These are phyloP conservation scores for Zygosaccharomyces pseudobailii DNA, from an alignment of 1,139 yeast genomes.

Conservation along the genomic window DNA sequence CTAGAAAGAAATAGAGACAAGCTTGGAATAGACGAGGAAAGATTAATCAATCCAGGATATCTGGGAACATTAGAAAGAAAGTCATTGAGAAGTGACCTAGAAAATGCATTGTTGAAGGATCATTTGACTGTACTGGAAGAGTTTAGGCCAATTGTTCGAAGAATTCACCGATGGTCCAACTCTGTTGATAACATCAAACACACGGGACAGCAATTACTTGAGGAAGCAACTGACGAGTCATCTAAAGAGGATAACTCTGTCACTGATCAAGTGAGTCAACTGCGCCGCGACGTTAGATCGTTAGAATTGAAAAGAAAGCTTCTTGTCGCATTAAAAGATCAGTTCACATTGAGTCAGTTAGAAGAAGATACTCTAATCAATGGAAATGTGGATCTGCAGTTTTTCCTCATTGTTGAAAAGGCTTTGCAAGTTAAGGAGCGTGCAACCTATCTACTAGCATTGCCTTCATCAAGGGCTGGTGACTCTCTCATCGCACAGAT, in stretches of 20 bases:
- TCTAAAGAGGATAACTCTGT: constrained; percentile 4
- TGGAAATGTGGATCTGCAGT: constrained; percentile 50
- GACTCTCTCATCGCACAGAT: constrained; percentile 60
- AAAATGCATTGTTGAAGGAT: constrained; percentile 61
- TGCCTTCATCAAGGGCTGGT: constrained; percentile 71
- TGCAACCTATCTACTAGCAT: constrained; percentile 62
- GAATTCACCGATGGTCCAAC: constrained; percentile 36
- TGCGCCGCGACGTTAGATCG: constrained; percentile 32
- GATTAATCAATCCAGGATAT: constrained; percentile 49
- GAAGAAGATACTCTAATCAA: constrained; percentile 57
- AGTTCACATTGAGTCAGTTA: constrained; percentile 65
- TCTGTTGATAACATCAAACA: constrained; percentile 43
- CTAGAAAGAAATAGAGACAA: constrained; percentile 41
- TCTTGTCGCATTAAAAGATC: constrained; percentile 53
- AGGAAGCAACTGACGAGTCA: constrained; percentile 4
- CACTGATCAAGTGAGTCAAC: constrained; percentile 12
- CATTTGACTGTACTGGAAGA: constrained; percentile 57
- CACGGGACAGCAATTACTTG: constrained; percentile 39
- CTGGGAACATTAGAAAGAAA: constrained; percentile 55
- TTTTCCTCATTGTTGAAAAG: constrained; percentile 55
- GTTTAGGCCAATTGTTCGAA: constrained; percentile 51
- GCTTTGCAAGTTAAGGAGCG: constrained; percentile 61
- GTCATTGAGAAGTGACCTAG: constrained; percentile 62
- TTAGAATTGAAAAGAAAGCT: constrained; percentile 51
- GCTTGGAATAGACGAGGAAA: constrained; percentile 34